phyloP scores from a whole-genome alignment of 2,329 filamentous ascomycete genomes.

The Fusarium floridanum region DNA sequence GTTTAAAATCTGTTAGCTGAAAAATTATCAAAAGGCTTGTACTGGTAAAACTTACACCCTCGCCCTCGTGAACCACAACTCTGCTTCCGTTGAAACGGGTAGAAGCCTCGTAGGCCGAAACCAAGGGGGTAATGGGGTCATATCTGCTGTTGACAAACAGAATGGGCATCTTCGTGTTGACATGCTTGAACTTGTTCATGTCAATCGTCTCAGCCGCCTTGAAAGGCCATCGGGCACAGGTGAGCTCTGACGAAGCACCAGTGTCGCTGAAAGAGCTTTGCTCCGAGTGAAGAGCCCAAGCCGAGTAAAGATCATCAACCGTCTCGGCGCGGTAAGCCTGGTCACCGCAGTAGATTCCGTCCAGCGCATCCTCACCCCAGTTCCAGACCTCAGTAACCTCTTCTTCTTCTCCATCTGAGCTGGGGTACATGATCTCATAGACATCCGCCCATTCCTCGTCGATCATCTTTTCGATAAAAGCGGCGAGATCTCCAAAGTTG shows the following conservation, averaged over 20 bases:
- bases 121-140: not conserved
- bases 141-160: slow-evolving; percentile 2
- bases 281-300: not conserved
- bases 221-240: slow-evolving; percentile 1
- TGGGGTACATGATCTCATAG: not conserved
- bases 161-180: not conserved
- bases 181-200: not conserved
- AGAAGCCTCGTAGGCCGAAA: not conserved
- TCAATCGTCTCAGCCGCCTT: not conserved
- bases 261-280: slow-evolving; percentile 9
- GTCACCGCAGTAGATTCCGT: slow-evolving; percentile 24
- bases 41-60: not conserved
- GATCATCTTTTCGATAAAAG: not conserved
- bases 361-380: not conserved
- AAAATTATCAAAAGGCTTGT: not conserved
- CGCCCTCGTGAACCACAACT: not conserved
- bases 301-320: slow-evolving; percentile 14
- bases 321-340: slow-evolving; percentile 17
- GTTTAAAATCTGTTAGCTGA: not conserved
- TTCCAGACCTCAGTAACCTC: slow-evolving; percentile 12
- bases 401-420: not conserved
- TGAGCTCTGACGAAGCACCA: not conserved
- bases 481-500: not conserved
- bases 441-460: slow-evolving; percentile 1
- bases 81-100: not conserved